These are phyloP conservation scores for Zopfia rhizophila DNA, from an alignment of 2,329 filamentous ascomycete species.

Conservation along the genomic window DNA sequence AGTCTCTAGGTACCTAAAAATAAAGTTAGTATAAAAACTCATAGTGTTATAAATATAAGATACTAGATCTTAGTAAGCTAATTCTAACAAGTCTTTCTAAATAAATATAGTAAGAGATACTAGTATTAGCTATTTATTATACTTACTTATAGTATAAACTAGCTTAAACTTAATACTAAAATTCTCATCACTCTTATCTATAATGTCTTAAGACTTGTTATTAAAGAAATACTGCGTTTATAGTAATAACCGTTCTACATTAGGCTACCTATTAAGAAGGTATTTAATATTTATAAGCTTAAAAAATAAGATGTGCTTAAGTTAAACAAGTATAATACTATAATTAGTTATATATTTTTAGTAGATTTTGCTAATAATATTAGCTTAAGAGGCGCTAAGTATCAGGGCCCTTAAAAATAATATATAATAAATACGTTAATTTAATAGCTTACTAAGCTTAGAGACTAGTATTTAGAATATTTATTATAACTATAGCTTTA, in stretches of 20 bases:
- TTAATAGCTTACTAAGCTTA: conserved; percentile 66
- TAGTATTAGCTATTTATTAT: neutral
- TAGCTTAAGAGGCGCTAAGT: conserved; percentile 44
- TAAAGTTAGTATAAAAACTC: no score
- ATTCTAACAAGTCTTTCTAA: no score
- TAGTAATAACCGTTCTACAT: conserved; percentile 50
- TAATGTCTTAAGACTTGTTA: conserved; percentile 61
- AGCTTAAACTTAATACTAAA: conserved; percentile 70
- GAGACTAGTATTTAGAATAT: conserved; percentile 67
- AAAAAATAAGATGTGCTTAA: conserved; percentile 72
- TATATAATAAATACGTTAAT: conserved; percentile 65
- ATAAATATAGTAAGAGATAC: conserved; percentile 1
- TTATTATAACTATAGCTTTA: conserved; percentile 69
- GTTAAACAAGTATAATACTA: conserved; percentile 70
- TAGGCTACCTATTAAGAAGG: conserved; percentile 42
- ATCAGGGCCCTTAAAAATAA: conserved; percentile 67
- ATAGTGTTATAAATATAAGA: no score
- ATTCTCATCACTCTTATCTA: conserved; percentile 74
- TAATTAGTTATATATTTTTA: conserved; percentile 60
- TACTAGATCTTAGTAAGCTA: no score
- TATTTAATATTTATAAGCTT: conserved; percentile 69
- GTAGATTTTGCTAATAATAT: conserved; percentile 52
- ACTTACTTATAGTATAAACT: conserved; percentile 72
- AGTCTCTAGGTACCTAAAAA: conserved; percentile 58
- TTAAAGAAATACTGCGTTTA: conserved; percentile 60